phyloP scores from a whole-genome alignment of 208 protist genomes.

The Balamuthia mandrillaris region DNA sequence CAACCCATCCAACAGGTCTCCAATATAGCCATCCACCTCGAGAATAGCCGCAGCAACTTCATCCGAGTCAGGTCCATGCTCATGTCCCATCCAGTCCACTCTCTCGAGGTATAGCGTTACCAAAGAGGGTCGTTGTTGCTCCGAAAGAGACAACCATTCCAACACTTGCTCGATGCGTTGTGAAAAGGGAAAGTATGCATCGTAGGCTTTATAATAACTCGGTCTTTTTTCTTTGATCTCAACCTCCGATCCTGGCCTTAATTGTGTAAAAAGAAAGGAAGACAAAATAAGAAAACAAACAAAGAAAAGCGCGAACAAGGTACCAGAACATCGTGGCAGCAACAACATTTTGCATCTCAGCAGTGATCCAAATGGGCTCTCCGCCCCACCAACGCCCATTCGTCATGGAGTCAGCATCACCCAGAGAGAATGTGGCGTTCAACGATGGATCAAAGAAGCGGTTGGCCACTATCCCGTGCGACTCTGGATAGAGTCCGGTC shows the following conservation, averaged over 20 bases:
- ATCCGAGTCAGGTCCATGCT: background rate
- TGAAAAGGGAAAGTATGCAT: background rate
- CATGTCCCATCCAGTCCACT: conserved; percentile 16
- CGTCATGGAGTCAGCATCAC: background rate
- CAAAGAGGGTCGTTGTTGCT: background rate
- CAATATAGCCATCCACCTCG: background rate
- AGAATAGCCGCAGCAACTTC: background rate
- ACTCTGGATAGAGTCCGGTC: conserved; percentile 35
- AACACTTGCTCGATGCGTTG: conserved; percentile 12
- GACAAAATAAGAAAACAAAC: background rate
- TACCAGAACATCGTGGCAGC: background rate
- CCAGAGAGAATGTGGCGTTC: background rate
- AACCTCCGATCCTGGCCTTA: conserved; percentile 20
- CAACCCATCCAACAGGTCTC: background rate
- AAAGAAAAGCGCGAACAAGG: too few relatives aligned
- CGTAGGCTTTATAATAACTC: conserved; percentile 2
- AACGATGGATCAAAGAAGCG: conserved; percentile 20
- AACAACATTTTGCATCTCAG: background rate
- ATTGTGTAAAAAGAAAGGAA: too few relatives aligned
- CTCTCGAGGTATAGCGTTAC: conserved; percentile 29
- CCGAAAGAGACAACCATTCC: conserved; percentile 4
- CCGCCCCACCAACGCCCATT: conserved; percentile 30
- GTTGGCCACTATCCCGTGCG: conserved; percentile 38
- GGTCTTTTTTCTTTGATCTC: conserved; percentile 22
- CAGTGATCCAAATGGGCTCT: conserved; percentile 31